A percentile compares a stretch with the other conserved stretches of the same genome.
phyloP scores from a whole-genome alignment of 2,329 filamentous ascomycete species.

The Mycosphaerelloides madeirae region DNA sequence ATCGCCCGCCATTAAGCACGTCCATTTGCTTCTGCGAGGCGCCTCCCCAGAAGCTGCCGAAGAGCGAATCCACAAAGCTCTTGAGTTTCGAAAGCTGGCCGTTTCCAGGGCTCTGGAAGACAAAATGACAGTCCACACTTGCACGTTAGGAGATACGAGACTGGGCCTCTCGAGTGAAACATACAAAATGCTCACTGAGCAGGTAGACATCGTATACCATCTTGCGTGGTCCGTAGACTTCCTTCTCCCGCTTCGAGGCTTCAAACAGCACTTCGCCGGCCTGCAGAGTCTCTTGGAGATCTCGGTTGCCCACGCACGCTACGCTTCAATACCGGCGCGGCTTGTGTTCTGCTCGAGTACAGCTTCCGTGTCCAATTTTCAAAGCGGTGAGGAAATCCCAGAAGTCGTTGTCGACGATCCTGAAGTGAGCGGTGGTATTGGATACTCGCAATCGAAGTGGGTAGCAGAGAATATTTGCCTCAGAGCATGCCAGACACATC shows the following conservation, averaged over 20 bases:
- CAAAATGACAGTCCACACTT: constrained; percentile 46
- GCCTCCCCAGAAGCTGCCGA: constrained; percentile 38
- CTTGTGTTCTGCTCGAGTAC: constrained; percentile 49
- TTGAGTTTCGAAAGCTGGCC: constrained; percentile 36
- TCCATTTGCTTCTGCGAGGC: constrained; percentile 57
- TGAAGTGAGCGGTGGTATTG: constrained; percentile 43
- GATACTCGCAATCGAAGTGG: constrained; percentile 56
- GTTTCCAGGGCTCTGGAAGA: constrained; percentile 21
- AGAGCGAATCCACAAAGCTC: constrained; percentile 43
- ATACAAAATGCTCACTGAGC: constrained; percentile 40
- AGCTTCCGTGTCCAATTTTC: constrained; percentile 38
- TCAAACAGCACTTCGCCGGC: constrained; percentile 48
- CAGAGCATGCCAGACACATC: constrained; percentile 29
- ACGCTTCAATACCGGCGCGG: constrained; percentile 16
- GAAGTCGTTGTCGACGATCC: constrained; percentile 43
- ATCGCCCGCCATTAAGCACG: constrained; percentile 35
- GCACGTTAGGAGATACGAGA: constrained; percentile 44
- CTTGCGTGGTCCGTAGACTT: constrained; percentile 65
- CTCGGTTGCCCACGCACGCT: constrained; percentile 28
- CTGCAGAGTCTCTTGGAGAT: constrained; percentile 48
- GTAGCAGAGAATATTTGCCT: constrained; percentile 54
- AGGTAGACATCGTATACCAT: constrained; percentile 54
- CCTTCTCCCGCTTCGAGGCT: constrained; percentile 52
- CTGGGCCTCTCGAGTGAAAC: constrained; percentile 46
- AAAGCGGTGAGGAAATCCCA: constrained; percentile 34